phyloP scores from a whole-genome alignment of 1,139 yeast genomes.

The Kodamaea sp. region DNA sequence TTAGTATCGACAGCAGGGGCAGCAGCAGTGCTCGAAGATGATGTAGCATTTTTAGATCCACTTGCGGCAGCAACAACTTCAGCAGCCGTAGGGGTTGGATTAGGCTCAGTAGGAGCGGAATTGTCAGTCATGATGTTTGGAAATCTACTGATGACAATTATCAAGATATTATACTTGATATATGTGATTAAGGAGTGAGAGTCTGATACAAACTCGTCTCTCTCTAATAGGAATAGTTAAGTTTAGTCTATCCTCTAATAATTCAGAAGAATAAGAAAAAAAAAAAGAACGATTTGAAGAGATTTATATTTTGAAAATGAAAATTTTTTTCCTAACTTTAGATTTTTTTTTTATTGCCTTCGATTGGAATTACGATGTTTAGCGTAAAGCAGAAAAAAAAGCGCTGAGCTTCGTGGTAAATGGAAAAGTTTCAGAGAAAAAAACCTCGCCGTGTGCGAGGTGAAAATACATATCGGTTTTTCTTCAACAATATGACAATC shows the following conservation, averaged over 20 bases:
- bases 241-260: too few relatives aligned
- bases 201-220: background rate
- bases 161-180: slow-evolving; percentile 4
- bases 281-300: too few relatives aligned
- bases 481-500: too few relatives aligned
- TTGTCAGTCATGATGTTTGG: slow-evolving; percentile 11
- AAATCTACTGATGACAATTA: slow-evolving; percentile 1
- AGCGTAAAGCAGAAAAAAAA: too few relatives aligned
- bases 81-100: slow-evolving; percentile 10
- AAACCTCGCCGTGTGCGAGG: too few relatives aligned
- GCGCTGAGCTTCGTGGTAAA: too few relatives aligned
- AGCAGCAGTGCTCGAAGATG: slow-evolving; percentile 9
- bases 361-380: background rate
- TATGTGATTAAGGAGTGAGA: slow-evolving; percentile 2
- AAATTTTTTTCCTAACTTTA: slow-evolving; percentile 3
- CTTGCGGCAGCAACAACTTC: slow-evolving; percentile 10
- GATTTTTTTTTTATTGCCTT: background rate
- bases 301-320: slow-evolving; percentile 1
- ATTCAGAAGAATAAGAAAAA: too few relatives aligned
- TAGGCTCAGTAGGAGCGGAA: slow-evolving; percentile 6
- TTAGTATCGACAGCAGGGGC: slow-evolving; percentile 5
- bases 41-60: slow-evolving; percentile 6
- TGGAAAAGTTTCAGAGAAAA: too few relatives aligned
- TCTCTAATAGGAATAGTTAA: too few relatives aligned
- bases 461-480: too few relatives aligned